Base-by-base conservation (phyloP, 2,329 filamentous ascomycete genomes). In the Emmonsiellopsis sp. region DNA sequence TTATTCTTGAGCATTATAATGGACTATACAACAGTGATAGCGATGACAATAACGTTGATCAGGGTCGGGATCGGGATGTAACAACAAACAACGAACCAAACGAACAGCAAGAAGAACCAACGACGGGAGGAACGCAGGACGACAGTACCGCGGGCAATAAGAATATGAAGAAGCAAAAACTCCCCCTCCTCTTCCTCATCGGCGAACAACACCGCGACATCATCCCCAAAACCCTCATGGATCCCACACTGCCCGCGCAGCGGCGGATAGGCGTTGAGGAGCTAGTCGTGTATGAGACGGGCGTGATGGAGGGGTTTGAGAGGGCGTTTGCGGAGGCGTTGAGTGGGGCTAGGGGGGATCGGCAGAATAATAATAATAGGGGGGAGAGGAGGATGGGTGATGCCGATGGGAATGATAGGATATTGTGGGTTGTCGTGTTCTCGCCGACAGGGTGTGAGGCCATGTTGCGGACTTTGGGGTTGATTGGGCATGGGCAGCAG, bases 181-280 rank as follows among this genome's bases (percentile, higher is more conserved):
- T 79, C 0, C 79, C 86, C 0, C 68, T 97, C 5, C 73, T 97
- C 1, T 98, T 97, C 67, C 79, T 94, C 11, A 90, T 95, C 0
- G 93, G 93, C 16, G 92, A 96, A 66, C 87, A 91, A 66, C 81
- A 90, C 52, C 77, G 93, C 44, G 93, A 97, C 67, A 83, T 95
- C 59, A 95, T 98, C 58, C 91, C 93, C 1, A 87, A 81, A 61
- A 89, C 82, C 1, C 73, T 97, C 38, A 87, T 84, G 76, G 78
- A 80, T 40, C 65, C 73, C 0, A 61, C 65, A 0, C 70, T 90
- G 7, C 68, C 78, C 0, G 58, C 65, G 0, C 64, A 73, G 11
- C 68, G 70, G 51, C 75, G 80, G 48, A 86, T 93, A 20, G 70
- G 69, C 7, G 86, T 97, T 1, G 80, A 86, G 38, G 91, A 97